Conservation (phyloP, 352 stramenopile genomes). For the Pythium sp. region DNA sequence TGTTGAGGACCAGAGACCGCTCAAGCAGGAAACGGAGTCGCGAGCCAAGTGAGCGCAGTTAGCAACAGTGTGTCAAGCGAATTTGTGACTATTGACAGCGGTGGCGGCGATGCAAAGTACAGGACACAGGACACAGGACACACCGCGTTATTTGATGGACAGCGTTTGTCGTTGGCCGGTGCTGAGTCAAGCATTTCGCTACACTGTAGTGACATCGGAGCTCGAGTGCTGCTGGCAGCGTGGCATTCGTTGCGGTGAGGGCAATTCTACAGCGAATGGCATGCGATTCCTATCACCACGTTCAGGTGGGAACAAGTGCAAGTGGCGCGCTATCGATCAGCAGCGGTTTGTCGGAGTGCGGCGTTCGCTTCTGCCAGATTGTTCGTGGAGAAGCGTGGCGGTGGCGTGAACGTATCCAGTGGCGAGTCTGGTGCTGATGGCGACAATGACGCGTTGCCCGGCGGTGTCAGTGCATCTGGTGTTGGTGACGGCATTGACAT, state of each 20-base stretch:
- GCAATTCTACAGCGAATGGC: background rate
- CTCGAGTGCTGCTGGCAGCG: background rate
- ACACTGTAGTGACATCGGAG: background rate
- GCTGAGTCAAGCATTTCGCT: background rate
- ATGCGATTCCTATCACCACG: background rate
- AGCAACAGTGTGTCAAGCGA: constrained; percentile 16
- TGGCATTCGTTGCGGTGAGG: constrained; percentile 1
- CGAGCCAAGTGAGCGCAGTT: background rate
- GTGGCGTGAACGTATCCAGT: background rate
- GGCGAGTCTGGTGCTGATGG: background rate
- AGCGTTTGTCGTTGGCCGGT: background rate
- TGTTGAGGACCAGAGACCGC: background rate
- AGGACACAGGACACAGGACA: background rate
- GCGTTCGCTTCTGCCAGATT: background rate
- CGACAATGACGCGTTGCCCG: background rate
- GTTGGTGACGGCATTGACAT: background rate
- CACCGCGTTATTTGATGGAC: background rate
- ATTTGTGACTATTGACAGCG: constrained; percentile 14
- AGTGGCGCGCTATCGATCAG: background rate
- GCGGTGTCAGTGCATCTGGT: constrained; percentile 1
- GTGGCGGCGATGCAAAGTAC: background rate
- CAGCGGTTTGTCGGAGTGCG: background rate
- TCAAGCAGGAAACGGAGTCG: background rate
- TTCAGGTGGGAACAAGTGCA: background rate
- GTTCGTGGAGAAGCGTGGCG: background rate